Evolutionary conservation across 2,329 filamentous ascomycete species (phyloP).

Genomic region (Monosporascus sp.): DNA sequence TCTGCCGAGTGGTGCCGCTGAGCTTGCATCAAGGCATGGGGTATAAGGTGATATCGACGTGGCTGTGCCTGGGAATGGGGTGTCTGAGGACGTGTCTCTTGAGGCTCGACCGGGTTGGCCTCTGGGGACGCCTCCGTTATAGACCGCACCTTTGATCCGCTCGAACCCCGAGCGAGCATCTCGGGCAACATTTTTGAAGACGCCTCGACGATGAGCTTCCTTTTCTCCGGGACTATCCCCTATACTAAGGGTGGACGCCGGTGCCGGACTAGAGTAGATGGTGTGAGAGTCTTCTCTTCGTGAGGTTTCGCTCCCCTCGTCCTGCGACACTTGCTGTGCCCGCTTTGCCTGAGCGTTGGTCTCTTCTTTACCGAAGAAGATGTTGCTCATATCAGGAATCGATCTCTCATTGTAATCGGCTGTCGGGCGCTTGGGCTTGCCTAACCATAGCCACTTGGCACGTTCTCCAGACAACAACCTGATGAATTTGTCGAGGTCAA

Average conservation of each 20-base stretch:
- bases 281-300: slow-evolving; percentile 41
- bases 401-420: slow-evolving; percentile 42
- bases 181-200: slow-evolving; percentile 75
- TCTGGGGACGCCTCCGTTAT: slow-evolving; percentile 48
- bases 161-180: slow-evolving; percentile 80
- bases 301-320: slow-evolving; percentile 45
- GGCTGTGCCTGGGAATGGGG: slow-evolving; percentile 27
- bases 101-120: slow-evolving; percentile 52
- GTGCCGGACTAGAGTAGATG: slow-evolving; percentile 38
- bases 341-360: slow-evolving; percentile 42
- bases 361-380: slow-evolving; percentile 56
- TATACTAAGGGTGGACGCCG: slow-evolving; percentile 42
- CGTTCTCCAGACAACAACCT: slow-evolving; percentile 74
- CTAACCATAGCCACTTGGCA: slow-evolving; percentile 91
- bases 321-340: slow-evolving; percentile 44
- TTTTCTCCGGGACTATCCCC: slow-evolving; percentile 47
- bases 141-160: slow-evolving; percentile 78
- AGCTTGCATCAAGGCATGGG: slow-evolving; percentile 31
- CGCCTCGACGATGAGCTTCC: slow-evolving; percentile 56
- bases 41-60: slow-evolving; percentile 33
- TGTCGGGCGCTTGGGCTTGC: slow-evolving; percentile 69
- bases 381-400: slow-evolving; percentile 39
- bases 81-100: slow-evolving; percentile 48
- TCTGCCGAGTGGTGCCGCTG: slow-evolving; percentile 37
- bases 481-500: slow-evolving; percentile 81